A percentile compares a stretch with the other conserved stretches of the same genome.
phyloP scores from a whole-genome alignment of 192 early-diverging fungal species.

The Umbelopsis sp. region DNA sequence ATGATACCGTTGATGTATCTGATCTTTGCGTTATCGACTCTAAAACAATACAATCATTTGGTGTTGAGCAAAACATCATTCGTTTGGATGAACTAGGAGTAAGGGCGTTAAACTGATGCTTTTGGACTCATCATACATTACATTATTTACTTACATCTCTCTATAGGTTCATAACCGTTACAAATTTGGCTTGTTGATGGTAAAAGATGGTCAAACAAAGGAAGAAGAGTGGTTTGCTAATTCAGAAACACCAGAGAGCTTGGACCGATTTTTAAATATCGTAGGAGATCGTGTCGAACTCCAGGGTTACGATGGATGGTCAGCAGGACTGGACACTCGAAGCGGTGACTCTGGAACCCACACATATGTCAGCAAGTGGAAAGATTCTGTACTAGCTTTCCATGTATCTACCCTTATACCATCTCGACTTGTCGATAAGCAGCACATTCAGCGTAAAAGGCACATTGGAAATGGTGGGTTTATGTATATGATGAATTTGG shows the following conservation, averaged over 20 bases:
- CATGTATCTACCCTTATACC: conserved; percentile 79
- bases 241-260: conserved; percentile 51
- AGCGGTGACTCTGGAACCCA: conserved; percentile 68
- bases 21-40: background rate
- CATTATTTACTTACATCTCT: background rate
- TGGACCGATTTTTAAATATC: conserved; percentile 68
- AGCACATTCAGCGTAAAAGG: conserved; percentile 68
- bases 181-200: conserved; percentile 81
- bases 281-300: conserved; percentile 72
- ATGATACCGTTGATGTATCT: background rate
- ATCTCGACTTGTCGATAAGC: conserved; percentile 62
- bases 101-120: conserved; percentile 31
- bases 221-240: conserved; percentile 84
- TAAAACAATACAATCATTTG: conserved; percentile 24
- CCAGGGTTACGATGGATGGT: conserved; percentile 73
- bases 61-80: conserved; percentile 64
- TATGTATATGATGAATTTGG: background rate
- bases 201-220: conserved; percentile 65
- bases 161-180: conserved; percentile 49
- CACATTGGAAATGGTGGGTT: conserved; percentile 60
- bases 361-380: conserved; percentile 73
- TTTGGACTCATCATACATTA: background rate
- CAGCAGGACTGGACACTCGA: conserved; percentile 73
- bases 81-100: conserved; percentile 76
- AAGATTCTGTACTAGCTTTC: conserved; percentile 75